A percentile compares a stretch with the other conserved stretches of the same genome.
phyloP scores from a whole-genome alignment of 179 eudicot genomes.

The Actinidia chinensis region DNA sequence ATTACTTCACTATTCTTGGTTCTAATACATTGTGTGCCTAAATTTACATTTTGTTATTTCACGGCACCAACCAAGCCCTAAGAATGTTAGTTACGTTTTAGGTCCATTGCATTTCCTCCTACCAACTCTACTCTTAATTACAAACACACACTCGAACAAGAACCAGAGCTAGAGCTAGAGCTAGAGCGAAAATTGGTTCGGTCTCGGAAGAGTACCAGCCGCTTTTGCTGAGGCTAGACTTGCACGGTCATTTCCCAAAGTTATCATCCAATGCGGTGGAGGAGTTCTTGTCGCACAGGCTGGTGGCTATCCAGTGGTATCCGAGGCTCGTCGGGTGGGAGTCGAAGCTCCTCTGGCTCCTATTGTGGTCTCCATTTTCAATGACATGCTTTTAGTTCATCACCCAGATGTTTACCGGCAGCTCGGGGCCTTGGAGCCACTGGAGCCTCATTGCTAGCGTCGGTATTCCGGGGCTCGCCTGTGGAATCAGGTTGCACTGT shows the following conservation, averaged over 20 bases:
- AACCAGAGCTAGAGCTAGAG: too few relatives aligned
- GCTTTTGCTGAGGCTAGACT: constrained; percentile 23
- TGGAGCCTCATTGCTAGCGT: constrained; percentile 75
- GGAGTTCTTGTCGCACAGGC: constrained; percentile 43
- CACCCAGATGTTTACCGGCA: constrained; percentile 63
- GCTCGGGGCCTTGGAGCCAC: constrained; percentile 64
- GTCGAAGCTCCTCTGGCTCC: constrained; percentile 55
- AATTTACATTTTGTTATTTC: background rate
- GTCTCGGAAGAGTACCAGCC: constrained; percentile 19
- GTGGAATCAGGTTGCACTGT: too few relatives aligned
- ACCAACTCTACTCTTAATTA: background rate
- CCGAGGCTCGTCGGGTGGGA: constrained; percentile 53
- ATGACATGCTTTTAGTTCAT: constrained; percentile 70
- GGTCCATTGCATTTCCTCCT: background rate
- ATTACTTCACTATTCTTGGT: background rate
- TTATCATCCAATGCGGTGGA: constrained; percentile 44
- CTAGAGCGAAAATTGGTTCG: background rate
- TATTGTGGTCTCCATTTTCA: constrained; percentile 62
- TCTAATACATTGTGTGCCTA: background rate
- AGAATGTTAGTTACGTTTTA: background rate
- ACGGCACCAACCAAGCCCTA: background rate
- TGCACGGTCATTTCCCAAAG: constrained; percentile 14
- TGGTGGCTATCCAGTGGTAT: constrained; percentile 47
- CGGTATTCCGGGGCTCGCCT: constrained; percentile 80
- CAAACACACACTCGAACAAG: background rate